These are phyloP conservation scores for Hymenoscyphus linearis DNA, from an alignment of 2,329 filamentous ascomycete species.

Conservation along the genomic window DNA sequence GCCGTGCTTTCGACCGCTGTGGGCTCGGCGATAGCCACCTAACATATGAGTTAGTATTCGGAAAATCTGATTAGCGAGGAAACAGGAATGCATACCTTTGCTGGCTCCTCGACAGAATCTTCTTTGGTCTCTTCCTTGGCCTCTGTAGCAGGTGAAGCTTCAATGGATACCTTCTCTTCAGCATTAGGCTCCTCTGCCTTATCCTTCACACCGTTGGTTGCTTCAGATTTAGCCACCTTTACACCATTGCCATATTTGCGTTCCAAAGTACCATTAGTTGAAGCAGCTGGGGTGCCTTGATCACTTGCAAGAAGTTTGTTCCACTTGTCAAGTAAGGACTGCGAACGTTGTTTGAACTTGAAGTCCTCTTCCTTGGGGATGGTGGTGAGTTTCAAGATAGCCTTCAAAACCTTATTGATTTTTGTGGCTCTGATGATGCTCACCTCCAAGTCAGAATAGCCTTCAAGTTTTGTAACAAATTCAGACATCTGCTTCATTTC, in stretches of 20 bases:
- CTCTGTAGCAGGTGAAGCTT: constrained; percentile 25
- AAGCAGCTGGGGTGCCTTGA: constrained; percentile 35
- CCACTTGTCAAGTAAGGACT: constrained; percentile 80
- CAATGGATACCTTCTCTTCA: constrained; percentile 35
- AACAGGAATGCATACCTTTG: constrained; percentile 18
- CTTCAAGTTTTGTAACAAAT: constrained; percentile 75
- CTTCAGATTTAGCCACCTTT: constrained; percentile 23
- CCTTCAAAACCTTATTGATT: constrained; percentile 98
- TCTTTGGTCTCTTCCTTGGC: constrained; percentile 33
- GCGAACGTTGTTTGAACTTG: constrained; percentile 79
- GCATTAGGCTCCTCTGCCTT: constrained; percentile 34
- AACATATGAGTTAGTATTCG: constrained; percentile 8
- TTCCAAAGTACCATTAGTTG: constrained; percentile 33
- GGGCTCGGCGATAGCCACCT: constrained; percentile 18
- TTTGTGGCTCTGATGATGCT: constrained; percentile 87
- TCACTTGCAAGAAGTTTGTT: constrained; percentile 71
- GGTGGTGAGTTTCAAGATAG: constrained; percentile 73
- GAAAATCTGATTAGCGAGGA: neutral
- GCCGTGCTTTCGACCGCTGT: constrained; percentile 21
- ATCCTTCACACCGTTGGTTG: constrained; percentile 29
- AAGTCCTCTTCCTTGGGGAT: constrained; percentile 89
- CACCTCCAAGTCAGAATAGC: constrained; percentile 74
- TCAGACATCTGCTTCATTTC: constrained; percentile 77
- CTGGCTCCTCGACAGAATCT: constrained; percentile 15
- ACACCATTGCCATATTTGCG: constrained; percentile 35